phyloP scores from a whole-genome alignment of 305 asterid genomes.

The Fraxinus sp. region DNA sequence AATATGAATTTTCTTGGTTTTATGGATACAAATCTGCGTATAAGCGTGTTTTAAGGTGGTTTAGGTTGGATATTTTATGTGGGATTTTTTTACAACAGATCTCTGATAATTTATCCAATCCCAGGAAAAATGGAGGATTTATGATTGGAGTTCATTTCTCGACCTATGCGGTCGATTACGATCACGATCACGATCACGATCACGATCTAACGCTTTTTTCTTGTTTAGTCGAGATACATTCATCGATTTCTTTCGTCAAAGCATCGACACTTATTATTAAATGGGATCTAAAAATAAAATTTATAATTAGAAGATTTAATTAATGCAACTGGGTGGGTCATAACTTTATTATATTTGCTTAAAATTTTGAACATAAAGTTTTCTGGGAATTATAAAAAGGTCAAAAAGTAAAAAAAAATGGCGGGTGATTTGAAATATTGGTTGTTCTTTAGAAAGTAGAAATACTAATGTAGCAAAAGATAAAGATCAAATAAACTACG shows the following conservation, averaged over 20 bases:
- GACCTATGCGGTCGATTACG: background rate
- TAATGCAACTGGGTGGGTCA: background rate
- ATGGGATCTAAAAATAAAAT: background rate
- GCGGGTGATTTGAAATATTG: background rate
- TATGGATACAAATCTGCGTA: constrained; percentile 30
- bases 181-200: too few relatives aligned
- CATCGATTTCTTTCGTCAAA: background rate
- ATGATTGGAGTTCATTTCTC: background rate
- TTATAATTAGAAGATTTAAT: background rate
- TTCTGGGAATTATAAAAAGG: background rate
- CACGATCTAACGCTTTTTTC: background rate
- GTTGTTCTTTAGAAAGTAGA: background rate
- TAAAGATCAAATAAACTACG: background rate
- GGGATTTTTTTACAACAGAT: background rate
- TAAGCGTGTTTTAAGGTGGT: constrained; percentile 10
- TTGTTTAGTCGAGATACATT: background rate
- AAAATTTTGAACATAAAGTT: background rate
- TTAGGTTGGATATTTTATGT: background rate
- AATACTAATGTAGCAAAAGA: background rate
- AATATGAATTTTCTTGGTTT: constrained; percentile 24
- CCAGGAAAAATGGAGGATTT: background rate
- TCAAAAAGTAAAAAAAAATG: background rate
- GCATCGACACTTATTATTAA: background rate
- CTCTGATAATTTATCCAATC: background rate
- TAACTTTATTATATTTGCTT: background rate